These are phyloP conservation scores for Geotrichum siamense DNA, from an alignment of 1,139 yeast genomes.

Conservation along the genomic window DNA sequence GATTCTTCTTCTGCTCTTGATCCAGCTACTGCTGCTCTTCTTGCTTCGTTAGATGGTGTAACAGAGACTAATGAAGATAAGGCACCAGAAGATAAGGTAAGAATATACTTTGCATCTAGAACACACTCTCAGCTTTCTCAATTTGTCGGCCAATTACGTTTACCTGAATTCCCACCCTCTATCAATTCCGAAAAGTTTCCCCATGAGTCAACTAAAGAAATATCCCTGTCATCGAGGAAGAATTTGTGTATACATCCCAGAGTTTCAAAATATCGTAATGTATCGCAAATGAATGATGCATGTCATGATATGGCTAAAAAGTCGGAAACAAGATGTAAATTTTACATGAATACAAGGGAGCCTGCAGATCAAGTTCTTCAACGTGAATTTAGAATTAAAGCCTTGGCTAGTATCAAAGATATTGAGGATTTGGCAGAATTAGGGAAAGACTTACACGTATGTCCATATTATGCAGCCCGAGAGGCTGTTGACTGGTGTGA, in stretches of 20 bases:
- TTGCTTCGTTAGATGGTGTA: slow-evolving; percentile 14
- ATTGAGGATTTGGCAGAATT: slow-evolving; percentile 68
- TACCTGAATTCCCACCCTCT: slow-evolving; percentile 62
- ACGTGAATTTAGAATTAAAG: slow-evolving; percentile 50
- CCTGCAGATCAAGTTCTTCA: slow-evolving; percentile 33
- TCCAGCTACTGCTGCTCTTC: slow-evolving; percentile 9
- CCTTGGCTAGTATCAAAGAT: slow-evolving; percentile 61
- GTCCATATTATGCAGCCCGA: slow-evolving; percentile 80
- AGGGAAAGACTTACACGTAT: slow-evolving; percentile 52
- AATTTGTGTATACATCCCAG: slow-evolving; percentile 73
- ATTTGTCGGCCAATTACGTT: slow-evolving; percentile 62
- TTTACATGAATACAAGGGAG: slow-evolving; percentile 36
- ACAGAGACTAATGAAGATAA: background rate
- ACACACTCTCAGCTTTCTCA: slow-evolving; percentile 89
- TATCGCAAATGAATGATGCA: slow-evolving; percentile 66
- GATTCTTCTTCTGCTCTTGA: slow-evolving; percentile 15
- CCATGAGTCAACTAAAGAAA: slow-evolving; percentile 25
- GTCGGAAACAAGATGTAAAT: slow-evolving; percentile 43
- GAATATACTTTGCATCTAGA: slow-evolving; percentile 67
- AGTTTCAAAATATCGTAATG: slow-evolving; percentile 45
- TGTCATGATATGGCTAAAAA: slow-evolving; percentile 66
- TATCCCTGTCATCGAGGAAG: slow-evolving; percentile 59
- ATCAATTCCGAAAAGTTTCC: slow-evolving; percentile 28
- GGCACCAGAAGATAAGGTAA: slow-evolving; percentile 23
- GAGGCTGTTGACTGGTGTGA: slow-evolving; percentile 44